Base-by-base conservation (phyloP, 805 yeast genomes). In the Lipomyces japonicus region DNA sequence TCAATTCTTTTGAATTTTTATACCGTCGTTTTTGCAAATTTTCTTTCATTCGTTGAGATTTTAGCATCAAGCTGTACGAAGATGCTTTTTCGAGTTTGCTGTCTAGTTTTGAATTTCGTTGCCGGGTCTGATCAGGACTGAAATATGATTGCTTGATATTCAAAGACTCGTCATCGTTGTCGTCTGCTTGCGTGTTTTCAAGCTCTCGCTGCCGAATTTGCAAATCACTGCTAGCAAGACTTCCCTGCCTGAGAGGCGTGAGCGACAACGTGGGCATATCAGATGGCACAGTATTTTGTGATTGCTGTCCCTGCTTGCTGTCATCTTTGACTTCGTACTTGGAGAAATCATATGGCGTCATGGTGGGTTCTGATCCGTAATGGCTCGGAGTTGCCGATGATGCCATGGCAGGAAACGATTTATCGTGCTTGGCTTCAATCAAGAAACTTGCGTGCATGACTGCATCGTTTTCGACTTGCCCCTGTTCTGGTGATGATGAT, bases 1-100 rank as follows among this genome's bases (percentile, higher is more conserved):
- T 84, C 71, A 82, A 66, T 53, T 80, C 85, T 54, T 69, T 60
- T 49, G 69, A 75, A 44, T 77, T 67, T 44, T 65, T 60, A 32
- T 50, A 59, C 40, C 59, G 52, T 34, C 60, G 58, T 18, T 48
- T 42, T 31, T 59, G 63, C 42, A 34, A 12, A 18, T 35, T 24
- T 21, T 21, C 23, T 9, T 36, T 37, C 26, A 28, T 24, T 18
- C 41, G 34, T 32, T 50, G 48, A 4, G 46, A 26, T 18, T 38
- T 37, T 6, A 42, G 16, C 37, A 42, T 32, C 14, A 35, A 39
- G 23, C 41, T 24, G 37, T 43, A 44, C 19, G 46, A 46, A 16
- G 47, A n/a, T 7, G 28, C 47, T 16, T 36, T 24, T 18, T 9
- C n/a, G 41, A 18, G 7, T 6, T 14, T 19, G 38, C 6, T 34